These are phyloP conservation scores for Diddensiella transvaalensis DNA, from an alignment of 805 yeast genomes.

Conservation along the genomic window DNA sequence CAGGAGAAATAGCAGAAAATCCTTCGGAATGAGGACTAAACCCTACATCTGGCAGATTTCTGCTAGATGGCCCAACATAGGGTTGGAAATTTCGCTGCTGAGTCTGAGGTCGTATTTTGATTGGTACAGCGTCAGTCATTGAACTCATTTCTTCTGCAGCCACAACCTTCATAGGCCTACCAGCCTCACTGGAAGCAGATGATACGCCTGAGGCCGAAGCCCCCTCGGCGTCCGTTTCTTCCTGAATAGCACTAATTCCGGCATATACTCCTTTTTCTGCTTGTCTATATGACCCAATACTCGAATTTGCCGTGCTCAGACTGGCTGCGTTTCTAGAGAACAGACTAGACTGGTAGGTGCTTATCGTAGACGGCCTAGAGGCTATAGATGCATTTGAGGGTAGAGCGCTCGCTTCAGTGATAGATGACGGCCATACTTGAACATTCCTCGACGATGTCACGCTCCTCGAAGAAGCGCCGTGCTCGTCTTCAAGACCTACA, in stretches of 20 bases:
- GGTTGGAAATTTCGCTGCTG: conserved; percentile 11
- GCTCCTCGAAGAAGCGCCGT: background rate
- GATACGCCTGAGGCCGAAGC: conserved; percentile 11
- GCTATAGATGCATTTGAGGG: conserved; percentile 12
- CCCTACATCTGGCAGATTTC: conserved; percentile 19
- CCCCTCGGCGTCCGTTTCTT: conserved; percentile 11
- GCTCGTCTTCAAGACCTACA: background rate
- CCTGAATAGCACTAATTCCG: background rate
- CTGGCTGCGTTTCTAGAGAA: conserved; percentile 18
- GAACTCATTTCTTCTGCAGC: conserved; percentile 18
- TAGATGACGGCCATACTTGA: background rate
- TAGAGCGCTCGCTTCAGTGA: background rate
- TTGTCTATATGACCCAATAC: conserved; percentile 12
- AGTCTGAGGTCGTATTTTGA: conserved; percentile 3
- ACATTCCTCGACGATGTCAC: background rate
- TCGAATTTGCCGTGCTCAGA: conserved; percentile 12
- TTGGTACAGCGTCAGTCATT: conserved; percentile 12
- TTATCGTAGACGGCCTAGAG: conserved; percentile 15
- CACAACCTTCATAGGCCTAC: conserved; percentile 19
- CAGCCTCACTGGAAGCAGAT: conserved; percentile 12
- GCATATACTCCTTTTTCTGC: background rate
- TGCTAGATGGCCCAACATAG: conserved; percentile 5
- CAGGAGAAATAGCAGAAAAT: conserved; percentile 3
- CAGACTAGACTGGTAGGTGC: conserved; percentile 17
- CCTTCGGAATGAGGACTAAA: conserved; percentile 3